A percentile compares a stretch with the other conserved stretches of the same genome.
Conservation (phyloP, 345 rosid genomes). For the Melaleuca quinquenervia region DNA sequence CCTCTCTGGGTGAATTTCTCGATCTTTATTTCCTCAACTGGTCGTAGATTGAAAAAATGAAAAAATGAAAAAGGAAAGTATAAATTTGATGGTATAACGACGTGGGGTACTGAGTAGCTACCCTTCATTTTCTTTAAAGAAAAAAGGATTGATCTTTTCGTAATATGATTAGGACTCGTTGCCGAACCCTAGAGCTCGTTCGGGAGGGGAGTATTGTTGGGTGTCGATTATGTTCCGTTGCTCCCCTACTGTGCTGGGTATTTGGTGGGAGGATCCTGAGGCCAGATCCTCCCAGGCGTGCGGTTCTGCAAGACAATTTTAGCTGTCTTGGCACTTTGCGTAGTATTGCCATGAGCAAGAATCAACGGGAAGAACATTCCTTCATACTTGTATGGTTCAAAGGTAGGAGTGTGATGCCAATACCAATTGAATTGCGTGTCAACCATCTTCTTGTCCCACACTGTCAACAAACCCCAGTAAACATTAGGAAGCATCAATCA, state of each 20-base stretch:
- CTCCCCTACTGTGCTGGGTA: no score
- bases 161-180: no score
- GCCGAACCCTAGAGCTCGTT: no score
- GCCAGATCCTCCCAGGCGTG: no score
- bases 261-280: no score
- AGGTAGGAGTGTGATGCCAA: slow-evolving; percentile 89
- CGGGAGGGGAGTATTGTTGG: no score
- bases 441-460: slow-evolving; percentile 99
- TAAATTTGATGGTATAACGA: neutral
- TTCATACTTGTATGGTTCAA: slow-evolving; percentile 70
- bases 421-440: slow-evolving; percentile 82
- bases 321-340: slow-evolving; percentile 79
- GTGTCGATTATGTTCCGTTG: no score
- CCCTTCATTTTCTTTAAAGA: neutral
- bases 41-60: neutral
- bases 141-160: no score
- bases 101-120: neutral
- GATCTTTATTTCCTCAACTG: neutral
- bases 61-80: neutral
- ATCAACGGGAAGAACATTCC: slow-evolving; percentile 78
- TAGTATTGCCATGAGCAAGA: slow-evolving; percentile 54
- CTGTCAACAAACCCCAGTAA: slow-evolving; percentile 15
- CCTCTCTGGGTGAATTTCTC: neutral
- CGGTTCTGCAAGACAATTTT: slow-evolving; percentile 79
- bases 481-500: neutral